Conservation (phyloP, 768 basidiomycete species). For the Boletus rubroflammeus region DNA sequence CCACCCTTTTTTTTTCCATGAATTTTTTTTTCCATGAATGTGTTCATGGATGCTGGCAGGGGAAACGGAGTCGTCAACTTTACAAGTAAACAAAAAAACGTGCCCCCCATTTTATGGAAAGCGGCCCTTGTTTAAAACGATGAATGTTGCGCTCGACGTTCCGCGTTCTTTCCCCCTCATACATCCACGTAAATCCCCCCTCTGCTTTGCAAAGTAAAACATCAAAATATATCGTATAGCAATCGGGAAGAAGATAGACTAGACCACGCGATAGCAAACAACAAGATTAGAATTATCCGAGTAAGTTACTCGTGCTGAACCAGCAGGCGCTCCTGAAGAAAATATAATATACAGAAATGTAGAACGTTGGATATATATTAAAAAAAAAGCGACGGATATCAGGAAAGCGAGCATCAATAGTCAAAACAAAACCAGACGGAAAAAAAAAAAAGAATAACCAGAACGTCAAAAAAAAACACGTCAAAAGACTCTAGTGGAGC, state of each 20-base stretch:
- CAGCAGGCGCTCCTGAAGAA: slow-evolving; percentile 22
- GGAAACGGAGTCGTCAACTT: not conserved
- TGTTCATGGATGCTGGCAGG: not conserved
- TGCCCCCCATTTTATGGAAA: slow-evolving; percentile 1
- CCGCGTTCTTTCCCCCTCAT: not conserved
- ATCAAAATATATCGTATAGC: slow-evolving; percentile 16
- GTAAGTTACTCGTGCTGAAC: slow-evolving; percentile 33
- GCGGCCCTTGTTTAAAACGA: not conserved
- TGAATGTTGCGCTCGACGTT: not conserved
- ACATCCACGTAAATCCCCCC: not conserved
- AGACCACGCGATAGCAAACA: slow-evolving; percentile 12
- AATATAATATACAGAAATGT: slow-evolving; percentile 27
- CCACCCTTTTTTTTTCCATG: no score
- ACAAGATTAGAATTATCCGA: slow-evolving; percentile 30
- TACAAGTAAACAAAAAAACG: not conserved
- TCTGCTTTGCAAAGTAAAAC: not conserved
- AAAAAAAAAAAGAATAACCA: not conserved
- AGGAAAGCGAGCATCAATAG: slow-evolving; percentile 9
- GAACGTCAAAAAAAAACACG: not conserved
- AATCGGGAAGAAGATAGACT: slow-evolving; percentile 4
- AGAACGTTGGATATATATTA: slow-evolving; percentile 6
- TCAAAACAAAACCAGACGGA: not conserved
- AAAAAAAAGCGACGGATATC: not conserved
- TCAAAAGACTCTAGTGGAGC: slow-evolving; percentile 32
- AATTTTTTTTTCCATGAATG: no score